Evolutionary conservation across 257 asterid genomes (phyloP), one percentile per base, ranked within the genome.

Genomic region (Solanum megistacrolobum): DNA sequence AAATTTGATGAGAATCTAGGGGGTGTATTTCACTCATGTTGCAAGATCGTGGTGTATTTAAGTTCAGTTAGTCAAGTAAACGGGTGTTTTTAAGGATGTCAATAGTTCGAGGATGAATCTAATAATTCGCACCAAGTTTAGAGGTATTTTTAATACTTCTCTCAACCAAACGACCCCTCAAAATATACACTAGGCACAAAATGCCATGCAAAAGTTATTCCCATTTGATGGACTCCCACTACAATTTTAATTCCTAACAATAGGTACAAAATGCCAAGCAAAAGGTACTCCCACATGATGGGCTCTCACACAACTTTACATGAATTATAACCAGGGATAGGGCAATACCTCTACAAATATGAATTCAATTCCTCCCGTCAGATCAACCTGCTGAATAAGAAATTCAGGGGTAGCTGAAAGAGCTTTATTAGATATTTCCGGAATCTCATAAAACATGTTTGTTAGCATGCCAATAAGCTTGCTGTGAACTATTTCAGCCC

Each of bases 401-500:
- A 95, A 94, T 88, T 87, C 81, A 43, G 99, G 98, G 83, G 89
- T 83, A 89, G 96, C 93, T 83, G 96, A 91, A 91, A 91, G 92
- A 90, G 86, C 92, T 91, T 92, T 92, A 93, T 87, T 94, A 88
- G 93, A 90, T 85, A 90, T 94, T 84, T 96, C 99, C 12, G 95
- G 92, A 88, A 90, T 92, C 90, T 96, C 92, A 91, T 97, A 97
- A 90, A 96, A 97, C 98, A 97, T 94, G 93, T 93, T 95, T 38
- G 99, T 92, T 93, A 97, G 90, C 97, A 97, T 95, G 93, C 97
- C 95, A 90, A 97, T 92, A 82, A 97, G 99, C 92, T 96, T 95
- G 96, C 95, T 92, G 89, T 94, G 99, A 91, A 97, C 98, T 88
- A 95, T 93, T 93, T 95, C 98, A 36, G 99, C 98, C 99, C 99